phyloP scores from a whole-genome alignment of 148 eudicot genomes.

The Cornus controversa region DNA sequence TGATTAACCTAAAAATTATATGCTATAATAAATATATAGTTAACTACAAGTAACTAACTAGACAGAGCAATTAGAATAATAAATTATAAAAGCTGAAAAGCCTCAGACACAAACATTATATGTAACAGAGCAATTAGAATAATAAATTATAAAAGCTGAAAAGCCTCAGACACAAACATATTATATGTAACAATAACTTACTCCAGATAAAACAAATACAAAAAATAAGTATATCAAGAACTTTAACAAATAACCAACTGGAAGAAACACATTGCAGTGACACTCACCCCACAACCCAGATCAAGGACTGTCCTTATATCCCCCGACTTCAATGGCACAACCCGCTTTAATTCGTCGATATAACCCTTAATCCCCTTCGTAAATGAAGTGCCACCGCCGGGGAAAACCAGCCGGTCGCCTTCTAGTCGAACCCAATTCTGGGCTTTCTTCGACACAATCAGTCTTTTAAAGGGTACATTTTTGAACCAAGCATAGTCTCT shows the following conservation, averaged over 20 bases:
- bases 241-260: not conserved
- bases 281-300: slow-evolving; percentile 62
- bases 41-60: too few species aligned
- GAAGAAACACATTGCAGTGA: not conserved
- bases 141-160: not conserved
- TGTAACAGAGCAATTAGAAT: not conserved
- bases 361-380: slow-evolving; percentile 44
- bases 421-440: slow-evolving; percentile 61
- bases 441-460: slow-evolving; percentile 30
- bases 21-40: too few species aligned
- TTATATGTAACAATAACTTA: not conserved
- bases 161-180: not conserved
- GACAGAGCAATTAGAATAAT: too few species aligned
- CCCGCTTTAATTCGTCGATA: slow-evolving; percentile 24
- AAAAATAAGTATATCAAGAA: too few species aligned
- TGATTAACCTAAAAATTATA: not conserved
- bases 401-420: slow-evolving; percentile 42
- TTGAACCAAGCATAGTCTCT: slow-evolving; percentile 53
- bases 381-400: slow-evolving; percentile 64
- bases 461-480: slow-evolving; percentile 44
- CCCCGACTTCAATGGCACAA: slow-evolving; percentile 44
- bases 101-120: not conserved
- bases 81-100: not conserved
- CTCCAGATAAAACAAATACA: not conserved
- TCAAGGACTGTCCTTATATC: slow-evolving; percentile 52